These are phyloP conservation scores for Geotrichum restrictum DNA, from an alignment of 1,139 yeast genomes.

Conservation along the genomic window DNA sequence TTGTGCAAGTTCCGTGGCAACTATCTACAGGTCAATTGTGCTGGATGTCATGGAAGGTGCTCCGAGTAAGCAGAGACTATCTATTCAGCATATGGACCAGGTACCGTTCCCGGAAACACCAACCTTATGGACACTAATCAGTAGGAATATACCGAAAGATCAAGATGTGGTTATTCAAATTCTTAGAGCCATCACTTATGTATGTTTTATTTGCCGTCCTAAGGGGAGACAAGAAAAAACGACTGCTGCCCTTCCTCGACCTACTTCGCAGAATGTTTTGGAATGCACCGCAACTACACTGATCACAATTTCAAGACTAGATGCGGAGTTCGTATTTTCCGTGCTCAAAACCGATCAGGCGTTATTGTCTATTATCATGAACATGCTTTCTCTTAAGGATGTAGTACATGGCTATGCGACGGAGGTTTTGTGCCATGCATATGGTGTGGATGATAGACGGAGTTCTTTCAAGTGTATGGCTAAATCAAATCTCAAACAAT, in stretches of 20 bases:
- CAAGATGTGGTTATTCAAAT: not conserved
- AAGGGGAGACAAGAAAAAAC: not conserved
- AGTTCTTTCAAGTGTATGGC: not conserved
- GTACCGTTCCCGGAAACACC: not conserved
- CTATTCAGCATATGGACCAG: no score
- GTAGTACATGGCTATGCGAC: not conserved
- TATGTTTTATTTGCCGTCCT: not conserved
- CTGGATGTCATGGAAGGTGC: slow-evolving; percentile 2
- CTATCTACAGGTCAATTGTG: slow-evolving; percentile 1
- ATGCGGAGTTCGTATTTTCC: not conserved
- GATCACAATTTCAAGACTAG: not conserved
- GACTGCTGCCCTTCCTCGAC: no score
- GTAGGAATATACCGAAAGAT: not conserved
- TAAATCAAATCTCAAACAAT: not conserved
- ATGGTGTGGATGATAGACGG: not conserved
- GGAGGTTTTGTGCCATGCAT: not conserved
- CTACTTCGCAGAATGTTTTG: no score
- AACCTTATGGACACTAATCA: slow-evolving; percentile 5
- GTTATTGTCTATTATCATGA: slow-evolving; percentile 1
- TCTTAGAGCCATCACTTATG: not conserved
- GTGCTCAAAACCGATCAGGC: not conserved
- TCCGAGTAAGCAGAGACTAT: not conserved
- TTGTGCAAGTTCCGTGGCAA: not conserved
- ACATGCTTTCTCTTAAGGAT: slow-evolving; percentile 7
- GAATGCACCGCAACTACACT: not conserved